These are phyloP conservation scores for Nemania sp. DNA, from an alignment of 2,329 filamentous ascomycete genomes.

Conservation along the genomic window DNA sequence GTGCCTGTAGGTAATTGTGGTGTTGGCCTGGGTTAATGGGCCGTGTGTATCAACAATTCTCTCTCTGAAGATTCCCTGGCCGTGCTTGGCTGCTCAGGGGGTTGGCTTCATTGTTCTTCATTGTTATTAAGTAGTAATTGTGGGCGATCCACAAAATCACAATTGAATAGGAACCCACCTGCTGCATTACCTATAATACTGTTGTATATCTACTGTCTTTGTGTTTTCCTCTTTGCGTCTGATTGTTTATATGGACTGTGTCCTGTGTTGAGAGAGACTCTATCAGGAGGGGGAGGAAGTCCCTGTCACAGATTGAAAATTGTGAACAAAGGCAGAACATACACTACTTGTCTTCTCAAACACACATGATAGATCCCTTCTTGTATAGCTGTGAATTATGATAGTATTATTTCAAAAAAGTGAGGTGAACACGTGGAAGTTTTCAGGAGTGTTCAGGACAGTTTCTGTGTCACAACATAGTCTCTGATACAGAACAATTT, in stretches of 20 bases:
- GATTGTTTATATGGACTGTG: too few relatives aligned
- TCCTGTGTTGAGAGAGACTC: neutral
- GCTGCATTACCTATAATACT: neutral
- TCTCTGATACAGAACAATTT: neutral
- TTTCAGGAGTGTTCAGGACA: too few relatives aligned
- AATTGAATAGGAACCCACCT: neutral
- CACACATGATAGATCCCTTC: too few relatives aligned
- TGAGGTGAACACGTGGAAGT: too few relatives aligned
- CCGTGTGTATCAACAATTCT: neutral
- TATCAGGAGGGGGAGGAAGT: neutral
- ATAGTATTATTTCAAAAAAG: too few relatives aligned
- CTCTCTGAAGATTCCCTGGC: too few relatives aligned
- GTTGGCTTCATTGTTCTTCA: neutral
- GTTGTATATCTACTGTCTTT: neutral
- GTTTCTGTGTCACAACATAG: neutral
- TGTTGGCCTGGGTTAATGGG: neutral
- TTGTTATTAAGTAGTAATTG: too few relatives aligned
- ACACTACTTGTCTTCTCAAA: too few relatives aligned
- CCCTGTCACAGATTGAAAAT: neutral
- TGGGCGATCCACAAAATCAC: neutral
- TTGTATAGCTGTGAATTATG: too few relatives aligned
- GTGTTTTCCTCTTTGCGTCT: neutral
- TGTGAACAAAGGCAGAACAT: neutral
- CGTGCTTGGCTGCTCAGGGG: too few relatives aligned
- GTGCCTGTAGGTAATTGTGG: too few relatives aligned